Percentiles rank a stretch among this genome's conserved stretches.
Conservation (phyloP, 225 moss, liverwort and hornwort genomes). For the Polytrichum commune region DNA sequence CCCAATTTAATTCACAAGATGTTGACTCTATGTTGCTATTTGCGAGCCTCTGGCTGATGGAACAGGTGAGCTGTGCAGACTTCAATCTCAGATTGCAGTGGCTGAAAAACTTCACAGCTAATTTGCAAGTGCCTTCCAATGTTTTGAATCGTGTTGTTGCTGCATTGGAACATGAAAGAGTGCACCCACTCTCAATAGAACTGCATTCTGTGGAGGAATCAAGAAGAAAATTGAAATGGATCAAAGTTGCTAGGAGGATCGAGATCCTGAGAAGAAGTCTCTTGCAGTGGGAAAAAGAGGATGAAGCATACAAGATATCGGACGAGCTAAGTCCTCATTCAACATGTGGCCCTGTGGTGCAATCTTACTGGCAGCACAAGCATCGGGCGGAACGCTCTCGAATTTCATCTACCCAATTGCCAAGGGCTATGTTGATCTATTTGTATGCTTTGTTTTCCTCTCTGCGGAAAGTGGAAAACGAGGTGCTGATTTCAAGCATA, state of each 20-base stretch:
- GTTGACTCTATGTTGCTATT: conserved; percentile 43
- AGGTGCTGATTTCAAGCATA: conserved; percentile 40
- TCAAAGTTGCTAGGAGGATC: conserved; percentile 43
- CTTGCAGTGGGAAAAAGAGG: conserved; percentile 86
- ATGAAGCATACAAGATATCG: conserved; percentile 48
- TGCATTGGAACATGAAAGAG: conserved; percentile 50
- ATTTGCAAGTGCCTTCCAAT: conserved; percentile 29
- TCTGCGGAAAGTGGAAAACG: conserved; percentile 68
- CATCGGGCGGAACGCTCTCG: conserved; percentile 46
- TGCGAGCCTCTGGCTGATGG: conserved; percentile 86
- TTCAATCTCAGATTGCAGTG: conserved; percentile 60
- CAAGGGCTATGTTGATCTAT: conserved; percentile 59
- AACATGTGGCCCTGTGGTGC: conserved; percentile 42
- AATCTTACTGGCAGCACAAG: conserved; percentile 71
- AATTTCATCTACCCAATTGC: conserved; percentile 42
- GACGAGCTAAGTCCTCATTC: conserved; percentile 34
- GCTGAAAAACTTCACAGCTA: conserved; percentile 37
- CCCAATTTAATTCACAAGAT: conserved; percentile 23
- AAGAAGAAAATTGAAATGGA: conserved; percentile 11
- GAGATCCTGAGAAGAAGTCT: conserved; percentile 64
- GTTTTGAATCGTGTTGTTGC: conserved; percentile 44
- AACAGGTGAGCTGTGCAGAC: conserved; percentile 68
- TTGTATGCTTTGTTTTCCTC: conserved; percentile 54
- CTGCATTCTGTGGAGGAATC: conserved; percentile 32
- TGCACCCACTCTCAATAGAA: conserved; percentile 54